These are phyloP conservation scores for Lathyrus aphaca DNA, from an alignment of 306 rosid genomes.

Conservation along the genomic window DNA sequence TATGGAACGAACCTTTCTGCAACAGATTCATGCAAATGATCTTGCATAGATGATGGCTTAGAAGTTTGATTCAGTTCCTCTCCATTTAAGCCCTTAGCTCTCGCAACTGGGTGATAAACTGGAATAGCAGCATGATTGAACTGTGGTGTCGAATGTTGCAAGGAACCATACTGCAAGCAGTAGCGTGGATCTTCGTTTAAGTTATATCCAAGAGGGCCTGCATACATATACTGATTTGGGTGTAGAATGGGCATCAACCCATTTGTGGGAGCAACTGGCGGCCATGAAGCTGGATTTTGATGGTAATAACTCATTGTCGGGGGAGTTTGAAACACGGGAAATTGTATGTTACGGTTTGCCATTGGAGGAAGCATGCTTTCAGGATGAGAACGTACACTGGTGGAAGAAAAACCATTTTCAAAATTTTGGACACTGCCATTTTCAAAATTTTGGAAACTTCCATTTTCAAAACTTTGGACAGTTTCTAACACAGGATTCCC, in stretches of 20 bases:
- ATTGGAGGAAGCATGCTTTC: slow-evolving; percentile 58
- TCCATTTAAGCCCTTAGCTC: slow-evolving; percentile 45
- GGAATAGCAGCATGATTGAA: slow-evolving; percentile 63
- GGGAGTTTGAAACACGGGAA: slow-evolving; percentile 73
- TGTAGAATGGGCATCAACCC: slow-evolving; percentile 72
- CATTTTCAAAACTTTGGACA: no score
- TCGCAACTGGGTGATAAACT: slow-evolving; percentile 66
- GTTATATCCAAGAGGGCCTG: slow-evolving; percentile 81
- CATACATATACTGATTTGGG: slow-evolving; percentile 68
- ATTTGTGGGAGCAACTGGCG: slow-evolving; percentile 68
- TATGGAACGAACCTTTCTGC: slow-evolving; percentile 48
- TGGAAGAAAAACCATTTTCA: slow-evolving; percentile 56
- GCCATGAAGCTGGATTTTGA: slow-evolving; percentile 89
- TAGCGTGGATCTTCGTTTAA: slow-evolving; percentile 67
- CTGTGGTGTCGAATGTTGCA: slow-evolving; percentile 74
- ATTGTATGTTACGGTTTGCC: slow-evolving; percentile 68
- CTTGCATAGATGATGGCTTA: slow-evolving; percentile 52
- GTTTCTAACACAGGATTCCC: slow-evolving; percentile 43
- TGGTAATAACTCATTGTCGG: slow-evolving; percentile 77
- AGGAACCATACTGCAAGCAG: slow-evolving; percentile 80
- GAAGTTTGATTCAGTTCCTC: slow-evolving; percentile 52
- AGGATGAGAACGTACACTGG: slow-evolving; percentile 59
- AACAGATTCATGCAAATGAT: slow-evolving; percentile 47
- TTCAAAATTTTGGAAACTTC: slow-evolving; percentile 54
- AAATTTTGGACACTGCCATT: slow-evolving; percentile 49